A percentile compares a stretch with the other conserved stretches of the same genome.
Evolutionary conservation across 2,329 filamentous ascomycete species (phyloP).

Genomic region (Ceratocystis eucalypticola): DNA sequence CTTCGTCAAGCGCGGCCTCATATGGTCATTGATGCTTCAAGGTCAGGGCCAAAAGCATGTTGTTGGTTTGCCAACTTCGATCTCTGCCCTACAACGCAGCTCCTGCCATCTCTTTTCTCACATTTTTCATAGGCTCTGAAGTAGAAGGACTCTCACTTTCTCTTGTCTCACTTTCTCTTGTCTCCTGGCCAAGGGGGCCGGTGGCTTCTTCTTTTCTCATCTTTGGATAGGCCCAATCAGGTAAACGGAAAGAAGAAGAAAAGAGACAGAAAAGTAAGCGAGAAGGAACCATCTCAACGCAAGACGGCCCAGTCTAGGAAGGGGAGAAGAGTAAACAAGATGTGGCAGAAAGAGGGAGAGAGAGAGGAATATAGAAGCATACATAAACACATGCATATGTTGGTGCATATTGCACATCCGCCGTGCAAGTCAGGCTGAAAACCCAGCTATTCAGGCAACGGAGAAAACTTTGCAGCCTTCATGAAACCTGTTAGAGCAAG

Average conservation of each 20-base stretch:
- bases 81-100: neutral
- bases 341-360: neutral
- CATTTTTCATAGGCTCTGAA: neutral
- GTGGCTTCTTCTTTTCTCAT: neutral
- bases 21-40: neutral
- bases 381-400: neutral
- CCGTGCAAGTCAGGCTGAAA: neutral
- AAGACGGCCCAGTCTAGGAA: neutral
- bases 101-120: neutral
- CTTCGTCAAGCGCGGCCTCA: neutral
- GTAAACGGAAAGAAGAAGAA: neutral
- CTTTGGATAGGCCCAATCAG: neutral
- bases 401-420: neutral
- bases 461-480: neutral
- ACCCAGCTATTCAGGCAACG: neutral
- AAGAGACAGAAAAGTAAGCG: neutral
- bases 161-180: too few relatives aligned
- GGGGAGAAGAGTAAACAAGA: neutral
- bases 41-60: neutral
- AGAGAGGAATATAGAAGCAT: neutral
- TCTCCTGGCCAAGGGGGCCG: neutral
- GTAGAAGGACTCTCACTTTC: neutral
- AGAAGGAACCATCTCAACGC: neutral
- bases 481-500: neutral
- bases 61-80: neutral